A percentile compares a stretch with the other conserved stretches of the same genome.
These are phyloP conservation scores for Solanum lignicaule DNA, from an alignment of 257 asterid species.

Conservation along the genomic window DNA sequence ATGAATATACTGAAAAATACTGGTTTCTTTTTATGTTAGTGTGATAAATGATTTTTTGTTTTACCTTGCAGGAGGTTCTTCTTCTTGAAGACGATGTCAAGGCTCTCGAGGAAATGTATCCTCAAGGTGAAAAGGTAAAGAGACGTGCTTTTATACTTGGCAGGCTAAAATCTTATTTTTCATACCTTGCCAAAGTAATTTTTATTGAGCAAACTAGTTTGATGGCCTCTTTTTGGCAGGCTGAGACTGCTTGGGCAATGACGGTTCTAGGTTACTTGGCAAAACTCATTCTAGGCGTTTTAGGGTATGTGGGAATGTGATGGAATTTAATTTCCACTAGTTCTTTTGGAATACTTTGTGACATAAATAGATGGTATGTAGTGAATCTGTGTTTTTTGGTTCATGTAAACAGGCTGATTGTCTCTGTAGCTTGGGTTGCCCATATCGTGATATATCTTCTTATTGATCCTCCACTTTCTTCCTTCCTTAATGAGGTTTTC, in stretches of 20 bases:
- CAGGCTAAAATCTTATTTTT: not conserved
- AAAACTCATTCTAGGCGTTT: conserved; percentile 72
- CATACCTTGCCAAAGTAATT: not conserved
- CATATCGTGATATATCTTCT: conserved; percentile 89
- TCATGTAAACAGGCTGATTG: conserved; percentile 59
- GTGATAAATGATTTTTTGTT: not conserved
- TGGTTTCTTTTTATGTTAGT: not conserved
- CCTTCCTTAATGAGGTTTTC: conserved; percentile 87
- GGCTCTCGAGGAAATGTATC: conserved; percentile 97
- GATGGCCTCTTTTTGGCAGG: conserved; percentile 35
- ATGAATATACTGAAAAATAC: not conserved
- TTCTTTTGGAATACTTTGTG: not conserved
- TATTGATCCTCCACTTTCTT: conserved; percentile 81
- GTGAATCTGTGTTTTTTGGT: not conserved
- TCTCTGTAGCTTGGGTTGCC: conserved; percentile 90
- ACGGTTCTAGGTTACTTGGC: conserved; percentile 93
- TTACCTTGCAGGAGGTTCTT: conserved; percentile 64
- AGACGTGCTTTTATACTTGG: not conserved
- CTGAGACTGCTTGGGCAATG: conserved; percentile 97
- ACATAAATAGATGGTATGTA: not conserved
- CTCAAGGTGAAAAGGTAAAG: conserved; percentile 98
- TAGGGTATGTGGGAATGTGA: conserved; percentile 43
- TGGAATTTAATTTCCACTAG: not conserved
- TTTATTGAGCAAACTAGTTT: not conserved
- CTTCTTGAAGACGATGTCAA: conserved; percentile 92